Base-by-base conservation (phyloP, 768 basidiomycete species). In the Piloderma croceum region DNA sequence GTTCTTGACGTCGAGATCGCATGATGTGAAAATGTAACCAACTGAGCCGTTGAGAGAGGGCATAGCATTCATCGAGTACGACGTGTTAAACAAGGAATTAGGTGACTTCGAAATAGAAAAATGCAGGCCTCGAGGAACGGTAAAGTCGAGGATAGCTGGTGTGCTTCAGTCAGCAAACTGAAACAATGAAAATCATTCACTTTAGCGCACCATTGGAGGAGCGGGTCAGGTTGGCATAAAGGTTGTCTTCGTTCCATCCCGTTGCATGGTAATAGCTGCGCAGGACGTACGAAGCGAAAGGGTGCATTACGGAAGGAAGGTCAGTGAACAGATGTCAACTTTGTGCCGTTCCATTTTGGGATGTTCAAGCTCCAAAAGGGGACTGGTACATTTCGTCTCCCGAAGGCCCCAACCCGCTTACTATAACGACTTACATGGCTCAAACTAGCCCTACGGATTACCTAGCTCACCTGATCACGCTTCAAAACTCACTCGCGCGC, bases 231-330 rank as follows among this genome's bases (percentile, higher is more conserved):
- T 93, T 90, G 3, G 85, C 79, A 54, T 90, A 97, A 17, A 94
- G 70, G 54, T 94, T 94, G 62, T 97, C 93, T 58, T 94, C 90
- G 52, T 91, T 92, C 94, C 94, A 98, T 46, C 90, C 88, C 23
- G 90, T 96, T n/a, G 80, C 81, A 49, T 77, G 76, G 69, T 90
- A 92, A 63, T 94, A 97, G 59, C 74, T 83, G 47, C 85, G 83
- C 25, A 97, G 70, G 42, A 97, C 83, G 65, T 90, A 89, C 11
- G 86, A 77, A 27, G 88, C 82, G 54, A 90, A 90, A 5, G 89
- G 84, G 63, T 89, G 84, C 89, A 90, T 89, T 6, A 31, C n/a
- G n/a, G n/a, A n/a, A n/a, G n/a, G n/a, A n/a, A n/a, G n/a, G n/a
- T n/a, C n/a, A n/a, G n/a, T n/a, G n/a, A n/a, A n/a, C n/a, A n/a